Conservation (phyloP, 805 yeast genomes). For the Dipodascus albidus region DNA sequence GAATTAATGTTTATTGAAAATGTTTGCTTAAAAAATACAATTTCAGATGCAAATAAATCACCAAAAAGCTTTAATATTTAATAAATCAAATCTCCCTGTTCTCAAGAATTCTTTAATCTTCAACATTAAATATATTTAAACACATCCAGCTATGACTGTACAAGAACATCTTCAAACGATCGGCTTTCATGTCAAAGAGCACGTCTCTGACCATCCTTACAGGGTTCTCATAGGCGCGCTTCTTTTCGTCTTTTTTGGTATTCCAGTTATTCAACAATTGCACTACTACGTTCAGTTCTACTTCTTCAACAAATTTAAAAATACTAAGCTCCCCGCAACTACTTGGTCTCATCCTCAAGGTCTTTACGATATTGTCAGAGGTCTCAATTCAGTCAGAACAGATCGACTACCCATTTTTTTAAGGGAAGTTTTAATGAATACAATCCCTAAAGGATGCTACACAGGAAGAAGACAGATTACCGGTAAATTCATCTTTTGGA, state of each 20-base stretch:
- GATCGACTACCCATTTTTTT: background rate
- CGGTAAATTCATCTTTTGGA: constrained; percentile 3
- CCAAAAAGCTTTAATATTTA: too few species aligned
- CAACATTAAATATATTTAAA: too few species aligned
- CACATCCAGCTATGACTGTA: background rate
- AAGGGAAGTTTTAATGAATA: background rate
- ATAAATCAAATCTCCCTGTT: too few species aligned
- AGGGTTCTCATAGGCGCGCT: background rate
- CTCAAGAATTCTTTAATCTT: too few species aligned
- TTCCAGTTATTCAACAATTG: background rate
- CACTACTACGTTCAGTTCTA: background rate
- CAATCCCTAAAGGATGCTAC: background rate
- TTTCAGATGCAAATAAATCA: background rate
- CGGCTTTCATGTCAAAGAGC: background rate
- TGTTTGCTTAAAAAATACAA: background rate
- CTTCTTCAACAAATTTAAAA: background rate
- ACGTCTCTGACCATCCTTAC: background rate
- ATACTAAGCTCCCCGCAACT: background rate
- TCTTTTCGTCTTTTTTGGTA: background rate
- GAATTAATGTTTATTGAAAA: background rate
- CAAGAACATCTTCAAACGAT: background rate
- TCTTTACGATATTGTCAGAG: background rate
- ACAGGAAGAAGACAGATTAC: background rate
- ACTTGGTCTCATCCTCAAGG: background rate
- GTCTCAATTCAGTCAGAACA: background rate